A percentile compares a stretch with the other conserved stretches of the same genome.
Conservation (phyloP, 2,329 filamentous ascomycete genomes). For the Curvularia sp. region DNA sequence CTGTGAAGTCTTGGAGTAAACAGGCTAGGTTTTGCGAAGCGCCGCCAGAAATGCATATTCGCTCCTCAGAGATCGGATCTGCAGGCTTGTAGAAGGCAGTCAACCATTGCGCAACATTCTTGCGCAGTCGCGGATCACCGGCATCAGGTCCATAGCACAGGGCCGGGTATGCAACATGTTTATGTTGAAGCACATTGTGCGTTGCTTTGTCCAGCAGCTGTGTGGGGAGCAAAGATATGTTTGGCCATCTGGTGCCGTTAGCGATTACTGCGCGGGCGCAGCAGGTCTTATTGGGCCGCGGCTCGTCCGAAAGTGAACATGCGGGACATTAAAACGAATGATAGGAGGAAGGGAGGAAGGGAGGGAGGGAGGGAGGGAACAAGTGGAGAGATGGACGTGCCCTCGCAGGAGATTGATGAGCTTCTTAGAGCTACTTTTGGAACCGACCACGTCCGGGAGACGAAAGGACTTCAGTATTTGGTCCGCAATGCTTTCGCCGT, state of each 20-base stretch:
- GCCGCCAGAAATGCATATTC: conserved; percentile 83
- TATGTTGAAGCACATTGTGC: conserved; percentile 66
- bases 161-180: conserved; percentile 65
- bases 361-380: no score
- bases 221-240: conserved; percentile 69
- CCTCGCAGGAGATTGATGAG: conserved; percentile 49
- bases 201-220: conserved; percentile 68
- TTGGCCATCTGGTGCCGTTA: conserved; percentile 67
- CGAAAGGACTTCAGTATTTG: conserved; percentile 23
- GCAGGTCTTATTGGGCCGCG: conserved; percentile 24
- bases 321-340: conserved; percentile 10
- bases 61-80: conserved; percentile 58
- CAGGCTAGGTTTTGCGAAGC: conserved; percentile 83
- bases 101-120: conserved; percentile 75
- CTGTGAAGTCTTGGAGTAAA: conserved; percentile 79
- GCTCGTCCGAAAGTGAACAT: conserved; percentile 20
- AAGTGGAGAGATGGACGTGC: conserved; percentile 30
- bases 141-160: conserved; percentile 81
- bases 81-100: conserved; percentile 64
- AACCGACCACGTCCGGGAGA: conserved; percentile 44
- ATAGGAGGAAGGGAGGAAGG: no score
- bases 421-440: conserved; percentile 40
- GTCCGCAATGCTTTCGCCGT: conserved; percentile 19
- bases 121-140: conserved; percentile 64
- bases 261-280: conserved; percentile 17